Conservation (phyloP, 108 stramenopile genomes). For the Skeletonema grethae region DNA sequence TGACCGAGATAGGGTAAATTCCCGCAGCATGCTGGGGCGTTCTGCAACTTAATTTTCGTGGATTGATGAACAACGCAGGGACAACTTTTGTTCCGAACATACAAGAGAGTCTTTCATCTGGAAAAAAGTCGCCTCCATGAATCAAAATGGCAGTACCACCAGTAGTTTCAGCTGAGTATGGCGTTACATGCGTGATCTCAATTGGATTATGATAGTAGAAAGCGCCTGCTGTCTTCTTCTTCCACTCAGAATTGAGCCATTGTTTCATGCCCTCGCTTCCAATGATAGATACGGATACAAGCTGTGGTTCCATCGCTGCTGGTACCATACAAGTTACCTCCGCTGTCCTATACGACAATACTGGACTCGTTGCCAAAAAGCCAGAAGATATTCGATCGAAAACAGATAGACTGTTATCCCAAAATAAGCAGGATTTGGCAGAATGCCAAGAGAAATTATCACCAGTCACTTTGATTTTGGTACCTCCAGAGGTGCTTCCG, state of each 20-base stretch:
- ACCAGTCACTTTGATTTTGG: conserved; percentile 53
- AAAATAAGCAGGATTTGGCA: conserved; percentile 60
- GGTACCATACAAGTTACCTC: conserved; percentile 25
- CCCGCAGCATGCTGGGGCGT: conserved; percentile 60
- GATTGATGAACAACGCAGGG: conserved; percentile 34
- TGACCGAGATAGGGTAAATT: conserved; percentile 58
- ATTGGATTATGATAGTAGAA: conserved; percentile 58
- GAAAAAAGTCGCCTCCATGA: conserved; percentile 62
- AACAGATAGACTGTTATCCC: conserved; percentile 30
- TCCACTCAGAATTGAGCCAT: background rate
- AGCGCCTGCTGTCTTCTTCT: conserved; percentile 2
- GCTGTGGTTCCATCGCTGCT: background rate
- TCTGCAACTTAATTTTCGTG: conserved; percentile 55
- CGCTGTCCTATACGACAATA: conserved; percentile 14
- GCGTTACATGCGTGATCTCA: conserved; percentile 40
- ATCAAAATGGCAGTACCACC: conserved; percentile 67
- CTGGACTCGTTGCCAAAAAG: conserved; percentile 9
- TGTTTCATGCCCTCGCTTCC: conserved; percentile 4
- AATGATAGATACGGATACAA: background rate
- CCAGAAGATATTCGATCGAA: background rate
- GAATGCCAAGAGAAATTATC: conserved; percentile 44
- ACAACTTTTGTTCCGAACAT: conserved; percentile 59
- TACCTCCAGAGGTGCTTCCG: conserved; percentile 64
- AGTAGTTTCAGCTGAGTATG: conserved; percentile 48
- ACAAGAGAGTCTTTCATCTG: conserved; percentile 51